Conservation (phyloP, 208 protist species). For the Trypanosoma conorhini region DNA sequence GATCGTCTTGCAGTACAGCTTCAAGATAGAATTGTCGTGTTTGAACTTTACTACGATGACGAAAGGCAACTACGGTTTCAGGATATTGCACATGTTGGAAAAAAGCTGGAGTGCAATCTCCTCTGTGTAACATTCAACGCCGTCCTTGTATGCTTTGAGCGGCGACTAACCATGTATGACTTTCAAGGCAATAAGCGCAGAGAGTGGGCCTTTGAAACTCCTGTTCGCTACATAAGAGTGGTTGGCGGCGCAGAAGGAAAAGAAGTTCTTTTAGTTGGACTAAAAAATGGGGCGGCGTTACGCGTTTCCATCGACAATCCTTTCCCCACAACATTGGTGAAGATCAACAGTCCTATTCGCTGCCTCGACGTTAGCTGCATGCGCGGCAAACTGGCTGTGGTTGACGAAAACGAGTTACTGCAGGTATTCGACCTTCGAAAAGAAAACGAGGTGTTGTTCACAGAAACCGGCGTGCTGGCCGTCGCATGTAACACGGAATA, state of each 20-base stretch:
- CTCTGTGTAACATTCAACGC: conserved; percentile 91
- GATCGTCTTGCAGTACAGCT: conserved; percentile 95
- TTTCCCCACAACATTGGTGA: conserved; percentile 93
- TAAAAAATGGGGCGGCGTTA: conserved; percentile 89
- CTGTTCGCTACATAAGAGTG: conserved; percentile 95
- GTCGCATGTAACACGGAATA: conserved; percentile 95
- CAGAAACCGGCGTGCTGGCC: conserved; percentile 84
- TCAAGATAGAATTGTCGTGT: conserved; percentile 92
- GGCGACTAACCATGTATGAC: conserved; percentile 89
- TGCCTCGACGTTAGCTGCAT: conserved; percentile 91
- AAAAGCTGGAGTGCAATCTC: conserved; percentile 92
- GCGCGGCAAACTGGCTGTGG: conserved; percentile 91
- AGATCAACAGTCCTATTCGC: conserved; percentile 67
- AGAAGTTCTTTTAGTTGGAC: conserved; percentile 94
- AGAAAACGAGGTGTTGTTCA: conserved; percentile 90
- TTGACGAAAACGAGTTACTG: conserved; percentile 90
- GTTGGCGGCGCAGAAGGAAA: conserved; percentile 86
- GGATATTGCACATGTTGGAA: conserved; percentile 91
- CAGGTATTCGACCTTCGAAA: conserved; percentile 87
- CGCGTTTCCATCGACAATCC: conserved; percentile 97
- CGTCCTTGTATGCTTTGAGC: conserved; percentile 91
- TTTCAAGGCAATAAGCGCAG: conserved; percentile 89
- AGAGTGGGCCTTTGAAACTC: conserved; percentile 95
- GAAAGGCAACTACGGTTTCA: conserved; percentile 87
- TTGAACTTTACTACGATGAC: conserved; percentile 93